Evolutionary conservation across 2,329 filamentous ascomycete genomes (phyloP).

Genomic region (Arthrobotrys conoides): DNA sequence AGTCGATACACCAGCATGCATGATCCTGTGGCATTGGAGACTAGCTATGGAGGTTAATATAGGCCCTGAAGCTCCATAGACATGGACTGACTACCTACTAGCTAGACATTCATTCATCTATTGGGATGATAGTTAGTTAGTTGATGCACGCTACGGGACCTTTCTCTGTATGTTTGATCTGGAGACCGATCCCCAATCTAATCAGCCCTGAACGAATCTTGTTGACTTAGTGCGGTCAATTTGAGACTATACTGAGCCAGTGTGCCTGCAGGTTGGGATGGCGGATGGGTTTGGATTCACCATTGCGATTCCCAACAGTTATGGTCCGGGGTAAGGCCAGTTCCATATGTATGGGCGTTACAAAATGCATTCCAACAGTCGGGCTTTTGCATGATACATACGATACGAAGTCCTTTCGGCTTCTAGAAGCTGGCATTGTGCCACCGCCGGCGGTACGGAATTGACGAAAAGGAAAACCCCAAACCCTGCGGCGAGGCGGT

Average conservation of each 20-base stretch:
- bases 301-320: conserved; percentile 52
- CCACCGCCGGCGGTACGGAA: conserved; percentile 25
- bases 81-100: background rate
- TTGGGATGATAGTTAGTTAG: background rate
- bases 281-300: conserved; percentile 23
- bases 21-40: background rate
- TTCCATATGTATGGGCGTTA: conserved; percentile 21
- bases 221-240: conserved; percentile 24
- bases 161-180: background rate
- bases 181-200: background rate
- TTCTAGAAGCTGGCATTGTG: conserved; percentile 42
- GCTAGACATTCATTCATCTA: no score
- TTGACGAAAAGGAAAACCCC: background rate
- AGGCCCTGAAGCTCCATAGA: conserved; percentile 7
- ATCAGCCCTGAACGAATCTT: background rate
- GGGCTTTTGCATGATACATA: conserved; percentile 13
- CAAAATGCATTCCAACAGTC: conserved; percentile 33
- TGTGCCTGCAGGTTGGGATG: conserved; percentile 43
- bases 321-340: conserved; percentile 25
- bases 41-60: no score
- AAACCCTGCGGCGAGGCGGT: background rate
- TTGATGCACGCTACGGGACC: background rate
- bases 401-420: conserved; percentile 1
- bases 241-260: background rate
- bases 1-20: background rate